Evolutionary conservation across 768 basidiomycete species (phyloP).

Genomic region (Tulasnella sp.): DNA sequence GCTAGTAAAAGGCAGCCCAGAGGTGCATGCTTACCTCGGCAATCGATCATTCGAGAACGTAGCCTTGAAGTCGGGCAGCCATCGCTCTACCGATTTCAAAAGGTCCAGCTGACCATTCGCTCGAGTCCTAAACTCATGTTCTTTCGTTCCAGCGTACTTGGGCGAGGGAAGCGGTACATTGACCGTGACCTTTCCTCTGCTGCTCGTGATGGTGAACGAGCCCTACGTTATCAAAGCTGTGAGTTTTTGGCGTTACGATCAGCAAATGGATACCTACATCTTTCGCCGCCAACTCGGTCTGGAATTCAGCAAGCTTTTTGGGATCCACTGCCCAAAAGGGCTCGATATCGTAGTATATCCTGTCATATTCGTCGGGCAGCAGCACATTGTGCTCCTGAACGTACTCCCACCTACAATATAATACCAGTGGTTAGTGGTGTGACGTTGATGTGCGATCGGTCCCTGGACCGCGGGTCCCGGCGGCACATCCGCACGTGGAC

Average conservation of each 20-base stretch:
- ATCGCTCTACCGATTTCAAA: constrained; percentile 29
- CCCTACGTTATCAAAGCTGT: constrained; percentile 10
- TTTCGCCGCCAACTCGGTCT: not conserved
- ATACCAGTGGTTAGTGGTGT: not conserved
- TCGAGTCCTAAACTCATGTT: constrained; percentile 18
- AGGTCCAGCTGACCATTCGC: constrained; percentile 23
- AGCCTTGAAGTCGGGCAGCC: constrained; percentile 36
- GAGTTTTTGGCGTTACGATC: not conserved
- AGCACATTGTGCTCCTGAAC: constrained; percentile 34
- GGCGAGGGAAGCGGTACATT: not conserved
- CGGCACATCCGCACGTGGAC: not conserved
- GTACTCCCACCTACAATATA: constrained; percentile 33
- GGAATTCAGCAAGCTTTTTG: not conserved
- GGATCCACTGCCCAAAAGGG: constrained; percentile 36
- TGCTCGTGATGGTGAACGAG: constrained; percentile 25
- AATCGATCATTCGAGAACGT: constrained; percentile 28
- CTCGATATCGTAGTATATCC: constrained; percentile 33
- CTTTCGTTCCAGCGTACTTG: not conserved
- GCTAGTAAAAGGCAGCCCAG: not conserved
- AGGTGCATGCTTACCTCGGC: not conserved
- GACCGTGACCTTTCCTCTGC: not conserved
- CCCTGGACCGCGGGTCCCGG: not conserved
- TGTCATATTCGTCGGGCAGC: constrained; percentile 45
- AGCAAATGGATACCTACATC: not conserved
- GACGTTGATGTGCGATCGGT: too few species aligned